Base-by-base conservation (phyloP, 768 basidiomycete species). In the Amanita molliuscula region DNA sequence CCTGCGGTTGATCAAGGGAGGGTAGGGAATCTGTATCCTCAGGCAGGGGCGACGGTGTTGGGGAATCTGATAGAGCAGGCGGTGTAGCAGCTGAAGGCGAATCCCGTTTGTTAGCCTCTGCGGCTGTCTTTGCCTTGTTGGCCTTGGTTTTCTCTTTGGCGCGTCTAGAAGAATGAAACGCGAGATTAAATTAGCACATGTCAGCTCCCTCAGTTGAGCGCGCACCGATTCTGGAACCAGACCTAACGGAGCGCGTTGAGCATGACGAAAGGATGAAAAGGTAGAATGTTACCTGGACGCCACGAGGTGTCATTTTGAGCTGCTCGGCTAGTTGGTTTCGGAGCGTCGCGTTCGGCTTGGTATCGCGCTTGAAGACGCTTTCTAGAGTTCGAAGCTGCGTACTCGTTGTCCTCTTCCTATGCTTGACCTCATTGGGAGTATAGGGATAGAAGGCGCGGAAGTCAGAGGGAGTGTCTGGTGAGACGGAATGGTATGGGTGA, bases 371-470 rank as follows among this genome's bases (percentile, higher is more conserved):
- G 67, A 95, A 98, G 57, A 92, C 74, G 52, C 77, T 73, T 65
- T 98, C 95, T 56, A 98, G 81, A 56, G 90, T 79, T 66, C 84
- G 84, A 61, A 96, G 83, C 70, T 98, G 95, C 16, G 79, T 72
- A 29, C 82, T 79, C 26, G 91, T 89, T 0, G 95, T 98, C 47
- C 95, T 74, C 59, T 92, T 88, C 53, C 93, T 74, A 59, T 95
- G 93, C 71, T 95, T 95, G 69, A 96, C 88, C 70, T 94, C 85
- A 68, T 88, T 89, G 50, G 88, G 88, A 46, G 82, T 81, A 67
- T 88, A 91, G n/a, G 86, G 82, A 57, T 84, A 88, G 70, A 90
- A 89, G 36, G 85, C 82, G 60, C 84, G 80, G 62, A 86, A 84
- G 74, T 88, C 84, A 65, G 83, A 81, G 44, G 78, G 57, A 83